Percentiles rank a stretch among this genome's conserved stretches.
Evolutionary conservation across 2,329 filamentous ascomycete genomes (phyloP).

Genomic region (Clathrospora elynae): DNA sequence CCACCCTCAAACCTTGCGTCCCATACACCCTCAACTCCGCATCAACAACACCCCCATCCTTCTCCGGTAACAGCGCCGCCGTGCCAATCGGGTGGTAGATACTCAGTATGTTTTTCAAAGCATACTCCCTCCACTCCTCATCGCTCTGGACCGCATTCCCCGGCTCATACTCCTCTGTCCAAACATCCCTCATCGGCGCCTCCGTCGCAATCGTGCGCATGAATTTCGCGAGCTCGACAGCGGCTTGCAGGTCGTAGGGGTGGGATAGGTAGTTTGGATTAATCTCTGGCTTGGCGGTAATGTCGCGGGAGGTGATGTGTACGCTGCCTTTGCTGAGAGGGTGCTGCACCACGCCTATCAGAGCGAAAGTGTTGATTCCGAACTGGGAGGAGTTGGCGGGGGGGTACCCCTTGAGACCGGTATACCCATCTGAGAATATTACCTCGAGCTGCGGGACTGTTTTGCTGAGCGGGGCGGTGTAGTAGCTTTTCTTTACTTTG

Average conservation of each 20-base stretch:
- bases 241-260: conserved; percentile 35
- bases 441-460: conserved; percentile 52
- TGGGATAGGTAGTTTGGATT: conserved; percentile 39
- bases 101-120: conserved; percentile 24
- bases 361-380: conserved; percentile 39
- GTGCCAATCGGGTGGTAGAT: conserved; percentile 47
- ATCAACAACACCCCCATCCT: conserved; percentile 34
- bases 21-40: conserved; percentile 30
- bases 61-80: conserved; percentile 37
- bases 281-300: conserved; percentile 32
- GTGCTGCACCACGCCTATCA: conserved; percentile 45
- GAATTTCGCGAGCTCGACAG: conserved; percentile 27
- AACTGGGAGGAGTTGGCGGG: conserved; percentile 31
- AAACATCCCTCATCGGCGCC: conserved; percentile 34
- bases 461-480: conserved; percentile 39
- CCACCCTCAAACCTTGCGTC: conserved; percentile 27
- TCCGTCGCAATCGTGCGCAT: conserved; percentile 34
- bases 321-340: conserved; percentile 40
- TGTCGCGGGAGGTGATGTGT: conserved; percentile 30
- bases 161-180: conserved; percentile 40
- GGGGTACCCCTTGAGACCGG: conserved; percentile 47
- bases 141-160: conserved; percentile 33
- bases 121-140: conserved; percentile 32
- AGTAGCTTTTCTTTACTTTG: conserved; percentile 35
- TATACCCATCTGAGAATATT: conserved; percentile 55